phyloP scores from a whole-genome alignment of 2,329 filamentous ascomycete genomes.

The Ophiosphaerella narmari region DNA sequence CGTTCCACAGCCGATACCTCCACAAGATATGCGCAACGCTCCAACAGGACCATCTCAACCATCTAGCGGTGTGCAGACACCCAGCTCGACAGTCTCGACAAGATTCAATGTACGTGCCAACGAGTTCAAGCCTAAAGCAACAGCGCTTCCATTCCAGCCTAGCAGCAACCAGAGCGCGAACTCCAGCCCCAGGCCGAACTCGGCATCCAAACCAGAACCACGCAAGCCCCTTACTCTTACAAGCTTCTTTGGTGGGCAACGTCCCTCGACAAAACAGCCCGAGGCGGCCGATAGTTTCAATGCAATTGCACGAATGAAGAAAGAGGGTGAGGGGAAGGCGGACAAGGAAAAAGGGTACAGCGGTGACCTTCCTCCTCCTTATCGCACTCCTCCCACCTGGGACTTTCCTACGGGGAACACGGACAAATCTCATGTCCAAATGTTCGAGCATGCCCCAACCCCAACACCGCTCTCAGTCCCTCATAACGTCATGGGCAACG shows the following conservation, averaged over 20 bases:
- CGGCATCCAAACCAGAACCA: conserved; percentile 38
- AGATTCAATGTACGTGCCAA: conserved; percentile 66
- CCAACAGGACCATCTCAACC: conserved; percentile 70
- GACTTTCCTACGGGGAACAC: conserved; percentile 70
- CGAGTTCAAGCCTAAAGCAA: conserved; percentile 86
- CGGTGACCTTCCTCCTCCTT: conserved; percentile 81
- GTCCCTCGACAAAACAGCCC: conserved; percentile 61
- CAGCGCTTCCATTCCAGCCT: conserved; percentile 80
- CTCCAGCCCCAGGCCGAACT: conserved; percentile 71
- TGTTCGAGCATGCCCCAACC: conserved; percentile 71
- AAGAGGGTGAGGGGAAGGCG: conserved; percentile 56
- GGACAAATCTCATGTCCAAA: conserved; percentile 78
- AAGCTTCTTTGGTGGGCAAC: conserved; percentile 70
- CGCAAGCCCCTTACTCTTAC: conserved; percentile 44
- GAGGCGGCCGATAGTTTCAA: conserved; percentile 63
- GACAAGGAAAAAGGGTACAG: conserved; percentile 63
- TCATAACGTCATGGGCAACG: conserved; percentile 64
- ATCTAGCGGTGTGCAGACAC: conserved; percentile 58
- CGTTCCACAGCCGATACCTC: conserved; percentile 61
- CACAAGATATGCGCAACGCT: conserved; percentile 70
- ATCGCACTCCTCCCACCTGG: conserved; percentile 86
- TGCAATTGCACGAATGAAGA: conserved; percentile 71
- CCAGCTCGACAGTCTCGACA: conserved; percentile 57
- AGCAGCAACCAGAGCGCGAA: conserved; percentile 64
- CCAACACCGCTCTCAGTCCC: conserved; percentile 64